A percentile compares a stretch with the other conserved stretches of the same genome.
Conservation (phyloP, 768 basidiomycete species). For the Auricularia auricula-judae region DNA sequence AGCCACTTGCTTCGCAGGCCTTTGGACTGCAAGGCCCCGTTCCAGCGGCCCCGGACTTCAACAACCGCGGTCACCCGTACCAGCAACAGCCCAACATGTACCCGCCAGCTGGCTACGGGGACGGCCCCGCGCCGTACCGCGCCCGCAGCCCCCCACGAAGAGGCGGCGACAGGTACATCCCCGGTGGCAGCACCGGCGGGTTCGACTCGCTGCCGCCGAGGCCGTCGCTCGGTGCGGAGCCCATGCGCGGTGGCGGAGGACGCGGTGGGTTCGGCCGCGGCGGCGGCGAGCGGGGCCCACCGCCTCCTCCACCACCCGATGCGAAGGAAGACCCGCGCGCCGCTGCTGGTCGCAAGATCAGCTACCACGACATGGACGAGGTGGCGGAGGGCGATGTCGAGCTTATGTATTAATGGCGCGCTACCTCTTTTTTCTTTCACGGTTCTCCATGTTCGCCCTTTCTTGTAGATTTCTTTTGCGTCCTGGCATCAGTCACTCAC, state of each 20-base stretch:
- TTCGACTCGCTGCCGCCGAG: slow-evolving; percentile 71
- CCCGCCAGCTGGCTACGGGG: slow-evolving; percentile 3
- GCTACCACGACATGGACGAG: slow-evolving; percentile 93
- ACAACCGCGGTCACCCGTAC: slow-evolving; percentile 16
- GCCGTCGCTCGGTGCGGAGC: slow-evolving; percentile 43
- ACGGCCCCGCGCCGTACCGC: slow-evolving; percentile 6
- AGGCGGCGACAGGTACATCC: not conserved
- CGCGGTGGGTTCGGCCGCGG: slow-evolving; percentile 27
- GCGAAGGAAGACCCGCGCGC: slow-evolving; percentile 90
- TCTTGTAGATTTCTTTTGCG: not conserved
- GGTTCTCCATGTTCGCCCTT: not conserved
- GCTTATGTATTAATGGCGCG: slow-evolving; percentile 15
- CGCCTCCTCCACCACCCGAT: slow-evolving; percentile 76
- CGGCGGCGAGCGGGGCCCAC: slow-evolving; percentile 37
- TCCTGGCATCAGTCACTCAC: not conserved
- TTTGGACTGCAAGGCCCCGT: slow-evolving; percentile 52
- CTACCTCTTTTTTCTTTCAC: not conserved
- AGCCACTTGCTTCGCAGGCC: slow-evolving; percentile 72
- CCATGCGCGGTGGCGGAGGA: slow-evolving; percentile 28
- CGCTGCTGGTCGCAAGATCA: slow-evolving; percentile 77
- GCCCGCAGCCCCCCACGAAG: slow-evolving; percentile 13
- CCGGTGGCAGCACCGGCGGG: slow-evolving; percentile 22
- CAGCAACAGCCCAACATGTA: not conserved
- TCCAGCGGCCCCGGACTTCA: slow-evolving; percentile 6
- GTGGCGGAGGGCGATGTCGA: slow-evolving; percentile 71